A percentile compares a stretch with the other conserved stretches of the same genome.
These are phyloP conservation scores for Ustilago bromivora DNA, from an alignment of 1,284 basidiomycete species.

Conservation along the genomic window DNA sequence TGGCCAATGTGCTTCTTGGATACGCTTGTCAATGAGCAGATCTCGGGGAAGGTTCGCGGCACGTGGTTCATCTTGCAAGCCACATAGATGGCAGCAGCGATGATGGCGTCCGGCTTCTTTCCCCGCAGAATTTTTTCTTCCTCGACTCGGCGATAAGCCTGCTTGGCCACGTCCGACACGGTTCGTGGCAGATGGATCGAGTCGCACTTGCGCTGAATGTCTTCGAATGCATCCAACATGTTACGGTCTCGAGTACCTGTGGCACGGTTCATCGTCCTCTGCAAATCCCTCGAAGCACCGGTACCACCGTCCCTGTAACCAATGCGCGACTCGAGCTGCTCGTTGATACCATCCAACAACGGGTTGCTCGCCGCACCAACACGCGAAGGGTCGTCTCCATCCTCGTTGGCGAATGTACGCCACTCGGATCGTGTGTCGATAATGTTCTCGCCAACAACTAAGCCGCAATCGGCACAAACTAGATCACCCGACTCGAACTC, in stretches of 20 bases:
- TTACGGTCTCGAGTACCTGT: constrained; percentile 83
- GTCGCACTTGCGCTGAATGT: constrained; percentile 92
- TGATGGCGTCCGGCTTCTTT: constrained; percentile 90
- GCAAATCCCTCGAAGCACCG: constrained; percentile 89
- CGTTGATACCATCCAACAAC: constrained; percentile 87
- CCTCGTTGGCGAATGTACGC: constrained; percentile 97
- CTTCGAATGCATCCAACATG: constrained; percentile 86
- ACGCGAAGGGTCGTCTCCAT: constrained; percentile 97
- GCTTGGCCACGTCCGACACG: constrained; percentile 93
- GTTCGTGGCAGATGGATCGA: constrained; percentile 94
- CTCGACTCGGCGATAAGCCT: constrained; percentile 94
- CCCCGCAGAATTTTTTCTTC: constrained; percentile 93
- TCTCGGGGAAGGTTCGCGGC: constrained; percentile 93
- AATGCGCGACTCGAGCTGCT: constrained; percentile 92
- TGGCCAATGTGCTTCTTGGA: constrained; percentile 94
- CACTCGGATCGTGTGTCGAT: constrained; percentile 98
- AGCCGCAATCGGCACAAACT: constrained; percentile 94
- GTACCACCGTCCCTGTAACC: constrained; percentile 94
- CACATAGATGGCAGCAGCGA: constrained; percentile 97
- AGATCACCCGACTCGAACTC: constrained; percentile 97
- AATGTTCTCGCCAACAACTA: constrained; percentile 93
- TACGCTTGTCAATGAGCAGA: constrained; percentile 91
- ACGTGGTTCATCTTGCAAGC: constrained; percentile 94
- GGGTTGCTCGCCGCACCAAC: constrained; percentile 96
- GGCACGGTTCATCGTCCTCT: constrained; percentile 83